A percentile compares a stretch with the other conserved stretches of the same genome.
Evolutionary conservation across 805 yeast genomes (phyloP).

Genomic region (Starmerella asiatica): DNA sequence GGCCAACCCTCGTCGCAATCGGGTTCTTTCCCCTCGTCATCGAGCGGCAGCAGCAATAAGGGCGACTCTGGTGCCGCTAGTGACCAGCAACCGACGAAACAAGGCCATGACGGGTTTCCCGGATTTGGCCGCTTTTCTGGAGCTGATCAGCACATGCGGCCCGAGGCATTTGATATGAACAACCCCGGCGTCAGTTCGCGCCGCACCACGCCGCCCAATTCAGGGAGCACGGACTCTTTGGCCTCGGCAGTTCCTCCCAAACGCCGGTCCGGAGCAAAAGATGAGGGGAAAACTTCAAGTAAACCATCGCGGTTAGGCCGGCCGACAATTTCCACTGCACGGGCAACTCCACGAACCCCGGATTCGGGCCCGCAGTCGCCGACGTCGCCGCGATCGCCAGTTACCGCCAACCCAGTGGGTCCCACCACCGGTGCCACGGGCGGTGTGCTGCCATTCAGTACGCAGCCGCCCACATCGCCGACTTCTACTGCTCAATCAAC

Average conservation of each 20-base stretch:
- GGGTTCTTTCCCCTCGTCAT: neutral
- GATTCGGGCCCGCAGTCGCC: neutral
- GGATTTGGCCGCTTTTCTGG: conserved; percentile 6
- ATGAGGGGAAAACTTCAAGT: neutral
- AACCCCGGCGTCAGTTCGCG: conserved; percentile 23
- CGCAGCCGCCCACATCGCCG: neutral
- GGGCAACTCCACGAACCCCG: neutral
- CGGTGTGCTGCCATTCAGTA: neutral
- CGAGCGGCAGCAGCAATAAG: neutral
- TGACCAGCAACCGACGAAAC: neutral
- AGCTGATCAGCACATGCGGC: conserved; percentile 20
- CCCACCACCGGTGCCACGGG: neutral
- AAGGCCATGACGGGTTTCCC: conserved; percentile 5
- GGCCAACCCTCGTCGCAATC: neutral
- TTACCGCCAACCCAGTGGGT: neutral
- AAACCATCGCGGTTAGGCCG: conserved; percentile 6
- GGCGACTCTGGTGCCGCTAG: neutral
- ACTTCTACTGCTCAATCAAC: neutral
- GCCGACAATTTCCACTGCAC: no score
- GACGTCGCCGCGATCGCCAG: neutral
- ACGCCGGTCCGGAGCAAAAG: conserved; percentile 8
- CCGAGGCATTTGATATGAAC: conserved; percentile 22
- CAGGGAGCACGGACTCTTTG: conserved; percentile 6
- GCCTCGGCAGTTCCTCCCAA: conserved; percentile 7
- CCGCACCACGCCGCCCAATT: conserved; percentile 9